Evolutionary conservation across 805 yeast genomes (phyloP), one percentile per base, ranked within the genome.

Genomic region (Monosporozyma aquatica): DNA sequence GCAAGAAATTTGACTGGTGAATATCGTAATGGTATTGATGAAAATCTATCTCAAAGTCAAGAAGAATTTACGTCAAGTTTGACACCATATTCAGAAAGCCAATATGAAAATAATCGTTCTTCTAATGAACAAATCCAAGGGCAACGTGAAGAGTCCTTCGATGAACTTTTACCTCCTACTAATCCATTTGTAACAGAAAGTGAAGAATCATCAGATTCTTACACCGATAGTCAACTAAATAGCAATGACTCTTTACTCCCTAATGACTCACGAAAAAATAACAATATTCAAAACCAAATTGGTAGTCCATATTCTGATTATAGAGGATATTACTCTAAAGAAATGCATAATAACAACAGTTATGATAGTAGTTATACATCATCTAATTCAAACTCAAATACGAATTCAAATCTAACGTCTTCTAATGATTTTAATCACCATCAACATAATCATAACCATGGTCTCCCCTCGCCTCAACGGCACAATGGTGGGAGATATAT

Each of bases 241-340:
- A 27, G 41, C 20, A 14, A 27, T 10, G 27, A 32, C 7, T 25
- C 32, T n/a, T 22, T 38, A 22, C 33, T 38, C 11, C 41, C 41
- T 24, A 14, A 38, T 29, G 20, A 28, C 11, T 9, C 30, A 20
- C 17, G 17, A 23, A 38, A 18, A 17, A 4, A 17, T 17, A 37
- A 37, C 7, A 25, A 26, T 23, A 37, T 20, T 3, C 22, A 37
- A 10, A 14, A 17, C 17, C 29, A 25, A 25, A 5, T 37, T 13
- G 43, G 43, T 22, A 40, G 43, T 34, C 43, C 43, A 6, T 24
- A 39, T n/a, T 34, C 37, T 4, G 42, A 39, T 18, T 61, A 61
- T 45, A 53, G 51, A 37, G 65, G 65, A 22, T 61, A 58, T 40
- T 61, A 59, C 41, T 54, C 65, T 7, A 55, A 50, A 40, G 46